phyloP scores from a whole-genome alignment of 192 early-diverging fungal species.

The Coemansia reversa region DNA sequence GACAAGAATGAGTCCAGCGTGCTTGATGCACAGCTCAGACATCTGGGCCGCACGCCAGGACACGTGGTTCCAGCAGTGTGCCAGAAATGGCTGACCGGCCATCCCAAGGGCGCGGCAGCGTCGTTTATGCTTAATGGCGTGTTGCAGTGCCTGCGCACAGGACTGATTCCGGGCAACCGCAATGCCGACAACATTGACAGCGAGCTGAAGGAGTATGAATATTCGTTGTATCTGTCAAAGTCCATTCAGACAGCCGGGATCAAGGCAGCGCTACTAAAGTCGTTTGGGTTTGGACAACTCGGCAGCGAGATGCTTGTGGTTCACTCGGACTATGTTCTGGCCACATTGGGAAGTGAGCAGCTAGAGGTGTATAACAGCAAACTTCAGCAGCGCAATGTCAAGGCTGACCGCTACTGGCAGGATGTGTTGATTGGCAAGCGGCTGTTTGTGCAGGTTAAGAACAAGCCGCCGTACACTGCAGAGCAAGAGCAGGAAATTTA shows the following conservation, averaged over 20 bases:
- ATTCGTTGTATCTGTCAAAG: conserved; percentile 74
- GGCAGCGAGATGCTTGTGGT: conserved; percentile 63
- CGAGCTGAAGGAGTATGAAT: conserved; percentile 69
- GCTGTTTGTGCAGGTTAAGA: conserved; percentile 28
- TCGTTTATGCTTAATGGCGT: conserved; percentile 93
- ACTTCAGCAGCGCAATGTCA: not conserved
- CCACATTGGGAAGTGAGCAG: not conserved
- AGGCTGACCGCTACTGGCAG: conserved; percentile 22
- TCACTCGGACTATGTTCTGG: conserved; percentile 66
- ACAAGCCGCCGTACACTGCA: conserved; percentile 10
- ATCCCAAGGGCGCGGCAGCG: conserved; percentile 84
- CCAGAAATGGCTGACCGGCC: conserved; percentile 91
- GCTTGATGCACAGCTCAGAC: conserved; percentile 63
- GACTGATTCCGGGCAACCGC: conserved; percentile 87
- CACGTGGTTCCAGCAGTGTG: conserved; percentile 74
- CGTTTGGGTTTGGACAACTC: conserved; percentile 68
- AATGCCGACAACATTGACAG: conserved; percentile 55
- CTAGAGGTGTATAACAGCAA: conserved; percentile 15
- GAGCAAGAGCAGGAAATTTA: conserved; percentile 21
- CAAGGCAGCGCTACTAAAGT: conserved; percentile 62
- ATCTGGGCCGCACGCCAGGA: conserved; percentile 68
- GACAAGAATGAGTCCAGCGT: conserved; percentile 90
- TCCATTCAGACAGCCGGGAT: conserved; percentile 61
- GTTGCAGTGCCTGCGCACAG: conserved; percentile 75
- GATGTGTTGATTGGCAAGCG: conserved; percentile 23